These are phyloP conservation scores for Tulasnella sp. DNA, from an alignment of 768 basidiomycete genomes.

Conservation along the genomic window DNA sequence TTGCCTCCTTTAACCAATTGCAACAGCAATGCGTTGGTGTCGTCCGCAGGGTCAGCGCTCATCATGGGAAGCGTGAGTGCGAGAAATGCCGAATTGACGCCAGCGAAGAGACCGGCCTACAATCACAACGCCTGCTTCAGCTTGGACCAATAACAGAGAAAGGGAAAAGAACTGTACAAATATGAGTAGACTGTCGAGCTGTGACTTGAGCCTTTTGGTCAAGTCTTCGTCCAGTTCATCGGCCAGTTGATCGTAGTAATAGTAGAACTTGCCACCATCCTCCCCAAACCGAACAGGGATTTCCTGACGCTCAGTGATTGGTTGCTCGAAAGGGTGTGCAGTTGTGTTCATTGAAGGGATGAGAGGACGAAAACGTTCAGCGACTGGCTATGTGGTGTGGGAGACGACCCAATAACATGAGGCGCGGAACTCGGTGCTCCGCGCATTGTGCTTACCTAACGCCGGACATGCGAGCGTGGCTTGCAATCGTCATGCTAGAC, in stretches of 20 bases:
- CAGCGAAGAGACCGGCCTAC: neutral
- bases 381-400: too few species aligned
- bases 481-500: too few species aligned
- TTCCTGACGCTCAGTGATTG: neutral
- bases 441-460: too few species aligned
- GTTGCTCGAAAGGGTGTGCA: neutral
- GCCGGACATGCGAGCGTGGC: too few species aligned
- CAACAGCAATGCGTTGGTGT: neutral
- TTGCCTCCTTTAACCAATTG: neutral
- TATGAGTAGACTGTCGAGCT: neutral
- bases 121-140: neutral
- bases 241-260: neutral
- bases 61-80: constrained; percentile 4
- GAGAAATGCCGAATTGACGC: constrained; percentile 4
- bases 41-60: neutral
- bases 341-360: neutral
- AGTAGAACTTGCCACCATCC: neutral
- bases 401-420: too few species aligned
- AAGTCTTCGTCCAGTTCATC: constrained; percentile 4
- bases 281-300: neutral
- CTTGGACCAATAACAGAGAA: neutral
- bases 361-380: too few species aligned
- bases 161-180: neutral
- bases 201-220: neutral
- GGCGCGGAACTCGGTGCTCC: too few species aligned